A percentile compares a stretch with the other conserved stretches of the same genome.
Evolutionary conservation across 1,284 basidiomycete species (phyloP).

Genomic region (Fomitopsis schrenkii): DNA sequence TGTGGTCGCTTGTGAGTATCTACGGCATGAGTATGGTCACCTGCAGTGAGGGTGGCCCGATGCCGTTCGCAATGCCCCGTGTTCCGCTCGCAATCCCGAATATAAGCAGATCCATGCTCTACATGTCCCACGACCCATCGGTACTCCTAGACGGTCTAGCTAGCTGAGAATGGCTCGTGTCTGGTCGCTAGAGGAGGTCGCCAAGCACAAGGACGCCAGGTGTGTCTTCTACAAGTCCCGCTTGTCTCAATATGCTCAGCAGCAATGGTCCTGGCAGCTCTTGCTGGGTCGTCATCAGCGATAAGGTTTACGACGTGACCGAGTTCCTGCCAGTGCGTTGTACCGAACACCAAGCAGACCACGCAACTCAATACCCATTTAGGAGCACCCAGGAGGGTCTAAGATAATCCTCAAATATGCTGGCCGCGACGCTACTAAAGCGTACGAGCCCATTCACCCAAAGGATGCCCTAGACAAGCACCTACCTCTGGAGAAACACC

Average conservation of each 20-base stretch:
- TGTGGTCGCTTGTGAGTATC: neutral
- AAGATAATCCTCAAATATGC: slow-evolving; percentile 78
- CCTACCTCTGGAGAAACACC: slow-evolving; percentile 58
- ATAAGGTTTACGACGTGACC: slow-evolving; percentile 81
- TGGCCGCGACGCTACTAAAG: slow-evolving; percentile 73
- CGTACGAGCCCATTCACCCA: slow-evolving; percentile 73
- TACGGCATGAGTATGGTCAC: slow-evolving; percentile 5
- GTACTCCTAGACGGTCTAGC: neutral
- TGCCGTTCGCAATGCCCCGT: slow-evolving; percentile 3
- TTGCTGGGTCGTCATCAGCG: slow-evolving; percentile 86
- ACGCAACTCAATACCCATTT: neutral
- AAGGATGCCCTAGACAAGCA: slow-evolving; percentile 66
- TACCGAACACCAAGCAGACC: neutral
- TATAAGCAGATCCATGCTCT: neutral
- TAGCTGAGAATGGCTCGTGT: slow-evolving; percentile 1
- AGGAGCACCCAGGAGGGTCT: slow-evolving; percentile 83
- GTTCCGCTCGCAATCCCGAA: neutral
- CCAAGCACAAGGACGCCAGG: slow-evolving; percentile 50
- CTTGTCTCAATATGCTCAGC: neutral
- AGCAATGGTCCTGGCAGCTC: slow-evolving; percentile 36
- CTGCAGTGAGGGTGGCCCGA: slow-evolving; percentile 5
- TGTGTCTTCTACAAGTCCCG: slow-evolving; percentile 21
- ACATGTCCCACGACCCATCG: neutral
- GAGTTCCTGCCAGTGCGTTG: slow-evolving; percentile 67
- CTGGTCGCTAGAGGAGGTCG: slow-evolving; percentile 36